Evolutionary conservation across 1,139 yeast genomes (phyloP).

Genomic region (Candida sp.): DNA sequence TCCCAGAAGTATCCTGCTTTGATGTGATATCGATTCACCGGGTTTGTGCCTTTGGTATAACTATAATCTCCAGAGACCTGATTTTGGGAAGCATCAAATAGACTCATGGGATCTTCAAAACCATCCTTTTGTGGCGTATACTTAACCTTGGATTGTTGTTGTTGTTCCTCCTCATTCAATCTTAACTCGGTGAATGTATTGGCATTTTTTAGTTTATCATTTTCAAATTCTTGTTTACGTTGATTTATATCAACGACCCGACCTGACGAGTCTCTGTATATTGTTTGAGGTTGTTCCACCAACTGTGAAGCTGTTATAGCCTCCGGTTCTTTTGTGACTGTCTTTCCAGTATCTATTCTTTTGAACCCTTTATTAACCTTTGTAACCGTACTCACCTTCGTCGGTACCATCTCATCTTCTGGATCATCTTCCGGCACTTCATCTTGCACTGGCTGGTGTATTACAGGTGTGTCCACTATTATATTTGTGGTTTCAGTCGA

Average conservation of each 20-base stretch:
- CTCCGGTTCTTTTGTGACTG: conserved; percentile 5
- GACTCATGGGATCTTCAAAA: conserved; percentile 1
- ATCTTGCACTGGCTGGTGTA: conserved; percentile 1
- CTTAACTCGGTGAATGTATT: conserved; percentile 6
- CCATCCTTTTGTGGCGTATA: conserved; percentile 23
- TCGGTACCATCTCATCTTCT: conserved; percentile 17
- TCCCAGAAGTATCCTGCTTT: conserved; percentile 89
- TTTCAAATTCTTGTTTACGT: conserved; percentile 16
- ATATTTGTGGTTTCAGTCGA: conserved; percentile 5
- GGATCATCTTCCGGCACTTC: conserved; percentile 6
- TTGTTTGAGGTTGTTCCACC: conserved; percentile 16
- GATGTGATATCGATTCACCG: conserved; percentile 73
- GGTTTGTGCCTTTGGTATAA: conserved; percentile 48
- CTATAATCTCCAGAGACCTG: conserved; percentile 9
- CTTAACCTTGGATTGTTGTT: conserved; percentile 28
- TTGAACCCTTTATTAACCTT: conserved; percentile 30
- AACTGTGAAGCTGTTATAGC: neutral
- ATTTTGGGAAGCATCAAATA: conserved; percentile 15
- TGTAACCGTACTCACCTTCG: conserved; percentile 13
- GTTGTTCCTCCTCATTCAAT: conserved; percentile 8
- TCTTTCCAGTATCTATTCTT: conserved; percentile 31
- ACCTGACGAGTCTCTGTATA: conserved; percentile 41
- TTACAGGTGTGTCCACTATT: conserved; percentile 9
- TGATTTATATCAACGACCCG: conserved; percentile 30
- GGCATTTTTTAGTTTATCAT: neutral